Evolutionary conservation across 306 rosid species (phyloP), one percentile per base, ranked within the genome.

Genomic region (Fragaria ananassa): DNA sequence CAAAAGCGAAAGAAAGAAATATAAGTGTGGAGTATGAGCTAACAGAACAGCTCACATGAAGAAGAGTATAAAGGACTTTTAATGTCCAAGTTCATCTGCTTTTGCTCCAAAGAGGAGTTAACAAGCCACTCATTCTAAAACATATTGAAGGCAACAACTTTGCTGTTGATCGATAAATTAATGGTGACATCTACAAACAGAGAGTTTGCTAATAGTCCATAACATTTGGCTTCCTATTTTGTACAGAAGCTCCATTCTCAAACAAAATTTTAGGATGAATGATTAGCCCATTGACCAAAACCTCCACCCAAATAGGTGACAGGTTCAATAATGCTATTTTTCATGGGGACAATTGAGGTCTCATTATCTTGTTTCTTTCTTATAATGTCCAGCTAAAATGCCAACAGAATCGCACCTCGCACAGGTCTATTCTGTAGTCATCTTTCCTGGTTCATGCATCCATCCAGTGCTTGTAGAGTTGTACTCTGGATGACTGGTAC

Each of bases 281-380:
- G 69, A 75, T 78, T 66, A 66, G 62, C 74, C 75, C 81, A 62
- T 70, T 58, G 19, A 41, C 68, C 72, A 67, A 57, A 71, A 47
- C 42, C 77, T 70, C 79, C 71, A 57, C 65, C 1, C 74, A 72
- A 70, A 78, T 50, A 11, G 76, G 74, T 42, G 87, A 29, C 27
- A 21, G 75, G n/a, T n/a, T 41, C 17, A n/a, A 50, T 47, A 67
- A 11, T 21, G 71, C 10, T 11, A n/a, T 29, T 49, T 65, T 53
- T 75, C 13, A 27, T 8, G 23, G 57, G 27, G 45, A 50, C 71
- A 73, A 44, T 60, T 3, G 71, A n/a, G 50, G 53, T 44, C 70
- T 45, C 46, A 9, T 45, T 61, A 68, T 6, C 53, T 31, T 15
- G 17, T 62, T 39, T 39, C 42, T 23, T 29, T 67, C 46, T 71